Evolutionary conservation across 2,329 filamentous ascomycete genomes (phyloP).

Genomic region (Cryphonectria radicalis): DNA sequence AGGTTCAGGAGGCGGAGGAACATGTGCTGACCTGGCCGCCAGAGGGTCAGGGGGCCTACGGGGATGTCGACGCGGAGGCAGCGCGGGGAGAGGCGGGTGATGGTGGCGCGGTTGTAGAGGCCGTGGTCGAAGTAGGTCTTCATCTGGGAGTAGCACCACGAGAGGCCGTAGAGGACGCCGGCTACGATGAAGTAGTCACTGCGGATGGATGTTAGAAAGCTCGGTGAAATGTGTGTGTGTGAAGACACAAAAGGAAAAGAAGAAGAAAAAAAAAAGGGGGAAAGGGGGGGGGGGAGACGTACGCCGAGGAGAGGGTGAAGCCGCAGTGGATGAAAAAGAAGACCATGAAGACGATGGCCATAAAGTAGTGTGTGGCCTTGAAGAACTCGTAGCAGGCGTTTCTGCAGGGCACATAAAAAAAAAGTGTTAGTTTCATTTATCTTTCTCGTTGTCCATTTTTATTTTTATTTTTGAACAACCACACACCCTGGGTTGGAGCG

Average conservation of each 20-base stretch:
- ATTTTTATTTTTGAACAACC: no score
- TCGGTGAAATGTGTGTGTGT: no score
- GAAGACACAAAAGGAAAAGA: no score
- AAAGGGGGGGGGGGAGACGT: neutral
- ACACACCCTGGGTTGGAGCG: neutral
- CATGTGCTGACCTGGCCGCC: constrained; percentile 20
- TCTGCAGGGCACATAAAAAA: neutral
- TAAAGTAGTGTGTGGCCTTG: constrained; percentile 19
- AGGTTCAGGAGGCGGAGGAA: constrained; percentile 29
- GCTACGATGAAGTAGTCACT: constrained; percentile 20
- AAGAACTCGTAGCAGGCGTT: constrained; percentile 22
- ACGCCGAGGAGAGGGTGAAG: constrained; percentile 13
- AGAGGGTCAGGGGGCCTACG: constrained; percentile 15
- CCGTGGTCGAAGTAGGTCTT: constrained; percentile 24
- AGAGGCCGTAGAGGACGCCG: constrained; percentile 15
- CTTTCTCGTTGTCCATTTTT: neutral
- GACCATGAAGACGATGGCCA: constrained; percentile 21
- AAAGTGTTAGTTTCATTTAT: neutral
- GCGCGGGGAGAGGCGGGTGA: constrained; percentile 7
- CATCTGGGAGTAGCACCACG: constrained; percentile 19
- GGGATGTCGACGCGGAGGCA: constrained; percentile 15
- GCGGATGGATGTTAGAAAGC: neutral
- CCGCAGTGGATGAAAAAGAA: constrained; percentile 20
- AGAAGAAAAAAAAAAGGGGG: neutral
- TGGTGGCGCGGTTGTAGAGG: constrained; percentile 11